Evolutionary conservation across 768 basidiomycete species (phyloP).

Genomic region (Scleroderma bovista): DNA sequence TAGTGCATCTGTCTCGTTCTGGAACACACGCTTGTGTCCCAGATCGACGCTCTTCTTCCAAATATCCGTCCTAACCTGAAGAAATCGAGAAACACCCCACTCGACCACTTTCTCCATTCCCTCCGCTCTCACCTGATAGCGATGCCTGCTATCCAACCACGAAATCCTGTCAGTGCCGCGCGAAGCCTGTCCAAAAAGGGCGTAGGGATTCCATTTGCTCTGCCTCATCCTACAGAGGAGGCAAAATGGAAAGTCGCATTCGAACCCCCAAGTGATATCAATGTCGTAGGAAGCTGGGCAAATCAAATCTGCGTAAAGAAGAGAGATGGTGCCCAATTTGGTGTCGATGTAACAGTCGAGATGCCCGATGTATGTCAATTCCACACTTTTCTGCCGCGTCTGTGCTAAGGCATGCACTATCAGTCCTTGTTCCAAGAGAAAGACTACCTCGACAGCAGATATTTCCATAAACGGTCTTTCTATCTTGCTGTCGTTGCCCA

Average conservation of each 20-base stretch:
- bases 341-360: conserved; percentile 76
- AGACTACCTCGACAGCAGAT: conserved; percentile 83
- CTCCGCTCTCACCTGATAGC: conserved; percentile 62
- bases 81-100: conserved; percentile 44
- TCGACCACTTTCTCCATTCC: conserved; percentile 63
- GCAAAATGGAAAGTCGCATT: conserved; percentile 88
- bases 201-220: conserved; percentile 61
- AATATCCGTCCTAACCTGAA: conserved; percentile 58
- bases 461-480: conserved; percentile 88
- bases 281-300: conserved; percentile 83
- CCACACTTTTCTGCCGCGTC: neutral
- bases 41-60: conserved; percentile 80
- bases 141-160: conserved; percentile 50
- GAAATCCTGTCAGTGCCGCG: conserved; percentile 65
- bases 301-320: conserved; percentile 70
- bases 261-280: conserved; percentile 69
- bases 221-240: conserved; percentile 68
- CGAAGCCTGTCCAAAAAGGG: conserved; percentile 46
- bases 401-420: neutral
- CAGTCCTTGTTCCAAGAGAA: conserved; percentile 91
- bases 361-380: conserved; percentile 70
- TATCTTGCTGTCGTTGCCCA: conserved; percentile 79
- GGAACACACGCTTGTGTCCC: conserved; percentile 7
- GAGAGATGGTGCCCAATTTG: conserved; percentile 58
- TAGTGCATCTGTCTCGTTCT: neutral